Base-by-base conservation (phyloP, 2,329 filamentous ascomycete species). In the Fusarium metavorans region DNA sequence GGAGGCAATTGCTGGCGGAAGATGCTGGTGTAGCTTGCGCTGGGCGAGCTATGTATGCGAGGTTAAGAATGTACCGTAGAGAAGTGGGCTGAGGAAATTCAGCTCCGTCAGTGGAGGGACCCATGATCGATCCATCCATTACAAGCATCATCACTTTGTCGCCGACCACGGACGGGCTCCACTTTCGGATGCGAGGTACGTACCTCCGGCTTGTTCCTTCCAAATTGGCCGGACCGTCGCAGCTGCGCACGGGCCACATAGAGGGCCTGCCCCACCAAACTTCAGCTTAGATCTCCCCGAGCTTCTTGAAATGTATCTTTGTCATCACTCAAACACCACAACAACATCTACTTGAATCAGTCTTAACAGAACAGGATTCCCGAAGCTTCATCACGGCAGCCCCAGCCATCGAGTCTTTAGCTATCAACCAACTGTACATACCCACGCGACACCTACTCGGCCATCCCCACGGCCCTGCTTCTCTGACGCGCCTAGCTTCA, bases 71-170 rank as follows among this genome's bases (percentile, higher is more conserved):
- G 64, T 52, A 71, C 32, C 7, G 23, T 25, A 41, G 50, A 61
- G 66, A 64, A 61, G 74, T 78, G 77, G 77, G 75, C 77, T 79
- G 75, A 78, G 75, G 75, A 78, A 76, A 70, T 78, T 68, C 66
- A 72, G 62, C 66, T 67, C 54, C 48, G 48, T 71, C 62, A 65
- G 56, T 48, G 65, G 56, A 50, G 62, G 60, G 66, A 50, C 59
- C 62, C 66, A 68, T 67, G 64, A 65, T 72, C 18, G 58, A 70
- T 76, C 75, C 68, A 74, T 76, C 63, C 64, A 56, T 54, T 72
- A 62, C 74, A 76, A 76, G 71, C 73, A 78, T 78, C 73, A 74
- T 71, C 75, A 73, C 68, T 77, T 73, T 54, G 50, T 70, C 64
- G 48, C 70, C 64, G 56, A 63, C 56, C 34, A 37, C 52, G 56